Conservation (phyloP, 2,329 filamentous ascomycete species). For the Phaeosphaeria sp. region DNA sequence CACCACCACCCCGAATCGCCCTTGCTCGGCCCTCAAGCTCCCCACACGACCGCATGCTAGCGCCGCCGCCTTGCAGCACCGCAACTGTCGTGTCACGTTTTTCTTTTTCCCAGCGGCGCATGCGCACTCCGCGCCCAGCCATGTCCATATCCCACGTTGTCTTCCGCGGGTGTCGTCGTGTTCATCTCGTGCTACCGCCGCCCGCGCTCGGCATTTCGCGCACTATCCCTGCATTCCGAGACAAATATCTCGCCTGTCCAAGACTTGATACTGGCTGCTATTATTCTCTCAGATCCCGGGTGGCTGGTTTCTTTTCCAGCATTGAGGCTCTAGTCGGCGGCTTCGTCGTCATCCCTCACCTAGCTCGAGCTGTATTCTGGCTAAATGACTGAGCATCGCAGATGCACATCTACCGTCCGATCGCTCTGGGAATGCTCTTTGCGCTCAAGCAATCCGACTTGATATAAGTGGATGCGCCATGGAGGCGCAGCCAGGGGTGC, state of each 20-base stretch:
- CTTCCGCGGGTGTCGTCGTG: background rate
- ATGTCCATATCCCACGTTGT: constrained; percentile 1
- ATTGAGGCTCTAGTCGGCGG: constrained; percentile 10
- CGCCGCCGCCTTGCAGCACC: constrained; percentile 19
- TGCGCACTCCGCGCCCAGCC: background rate
- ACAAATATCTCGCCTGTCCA: background rate
- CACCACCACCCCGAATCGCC: constrained; percentile 3
- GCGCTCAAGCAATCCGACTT: background rate
- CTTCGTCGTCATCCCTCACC: background rate
- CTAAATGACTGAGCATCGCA: constrained; percentile 15
- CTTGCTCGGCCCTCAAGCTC: constrained; percentile 8
- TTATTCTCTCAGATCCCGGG: constrained; percentile 14
- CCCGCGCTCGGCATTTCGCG: background rate
- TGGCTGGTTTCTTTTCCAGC: constrained; percentile 15
- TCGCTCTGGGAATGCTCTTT: constrained; percentile 8
- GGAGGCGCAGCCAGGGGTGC: constrained; percentile 3
- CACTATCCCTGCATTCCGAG: constrained; percentile 6
- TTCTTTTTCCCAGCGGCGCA: constrained; percentile 7
- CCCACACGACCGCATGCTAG: constrained; percentile 12
- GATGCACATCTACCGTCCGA: constrained; percentile 11
- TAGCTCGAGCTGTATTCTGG: constrained; percentile 14
- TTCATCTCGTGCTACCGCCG: background rate
- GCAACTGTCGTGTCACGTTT: constrained; percentile 6
- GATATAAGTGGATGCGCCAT: background rate
- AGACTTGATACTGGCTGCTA: constrained; percentile 14